Percentiles rank a stretch among this genome's conserved stretches.
These are phyloP conservation scores for Skeletonema marinoi DNA, from an alignment of 108 stramenopile species.

Conservation along the genomic window DNA sequence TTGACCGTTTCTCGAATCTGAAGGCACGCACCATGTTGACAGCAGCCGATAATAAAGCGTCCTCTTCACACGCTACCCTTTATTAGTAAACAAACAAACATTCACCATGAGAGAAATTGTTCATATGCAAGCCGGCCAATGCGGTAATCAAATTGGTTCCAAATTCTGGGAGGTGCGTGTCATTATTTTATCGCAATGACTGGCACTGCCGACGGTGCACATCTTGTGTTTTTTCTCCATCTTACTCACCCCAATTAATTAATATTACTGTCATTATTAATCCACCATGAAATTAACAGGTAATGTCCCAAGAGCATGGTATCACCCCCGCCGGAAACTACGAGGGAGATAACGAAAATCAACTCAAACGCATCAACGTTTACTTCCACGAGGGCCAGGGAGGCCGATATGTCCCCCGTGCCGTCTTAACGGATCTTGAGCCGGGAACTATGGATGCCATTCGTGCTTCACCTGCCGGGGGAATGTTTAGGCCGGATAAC, in stretches of 20 bases:
- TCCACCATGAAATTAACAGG: conserved; percentile 23
- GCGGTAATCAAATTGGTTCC: conserved; percentile 97
- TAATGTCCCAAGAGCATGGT: conserved; percentile 85
- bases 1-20: neutral
- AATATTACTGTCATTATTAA: neutral
- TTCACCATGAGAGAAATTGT: conserved; percentile 97
- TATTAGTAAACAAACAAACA: neutral
- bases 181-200: neutral
- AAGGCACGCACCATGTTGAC: neutral
- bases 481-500: conserved; percentile 87
- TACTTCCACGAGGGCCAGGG: conserved; percentile 82
- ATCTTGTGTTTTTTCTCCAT: neutral
- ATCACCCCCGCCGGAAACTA: conserved; percentile 60
- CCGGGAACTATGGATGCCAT: conserved; percentile 90
- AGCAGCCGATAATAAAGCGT: neutral
- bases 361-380: conserved; percentile 86
- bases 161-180: conserved; percentile 95
- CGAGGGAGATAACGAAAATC: conserved; percentile 72
- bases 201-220: neutral
- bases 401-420: conserved; percentile 88
- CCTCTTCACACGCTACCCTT: neutral
- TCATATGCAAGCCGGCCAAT: conserved; percentile 98
- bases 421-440: conserved; percentile 77
- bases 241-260: neutral
- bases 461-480: conserved; percentile 76